Evolutionary conservation across 805 yeast species (phyloP), one percentile per base, ranked within the genome.

Genomic region (Lipomyces yamanashiensis): DNA sequence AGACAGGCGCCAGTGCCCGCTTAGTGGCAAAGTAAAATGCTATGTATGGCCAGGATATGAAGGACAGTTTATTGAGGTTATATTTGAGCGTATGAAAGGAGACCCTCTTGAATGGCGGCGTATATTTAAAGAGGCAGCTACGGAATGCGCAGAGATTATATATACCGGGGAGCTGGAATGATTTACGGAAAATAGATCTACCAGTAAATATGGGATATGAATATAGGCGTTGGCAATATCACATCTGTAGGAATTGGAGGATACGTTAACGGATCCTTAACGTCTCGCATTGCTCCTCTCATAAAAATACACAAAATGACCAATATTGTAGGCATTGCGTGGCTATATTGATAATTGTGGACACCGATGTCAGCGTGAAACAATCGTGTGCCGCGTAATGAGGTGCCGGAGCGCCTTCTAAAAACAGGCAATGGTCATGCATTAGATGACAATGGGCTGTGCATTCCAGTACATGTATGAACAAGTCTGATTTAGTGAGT

Each of bases 101-200:
- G 91, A 87, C 74, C 91, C 92, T 0, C 72, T 87, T 47, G 92
- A 87, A 72, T 87, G 92, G 92, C 79, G 92, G 74, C 75, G 85
- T 15, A 75, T 87, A 19, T 87, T 88, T 75, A 85, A 85, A 70
- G 79, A 80, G 53, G 78, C 85, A 37, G 82, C 87, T 0, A 73
- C 83, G 10, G 71, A 81, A n/a, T 85, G 88, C 68, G 56, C 48
- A 33, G 72, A 67, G 23, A 51, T 69, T n/a, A 52, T 70, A 7
- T 59, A 54, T 43, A 54, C 63, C 8, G 59, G 59, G 7, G 59
- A 56, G 34, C 33, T 55, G 34, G 52, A 55, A 19, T 53, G 39
- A 33, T 28, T 28, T 9, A 47, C 13, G n/a, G 15, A 15, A 28
- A 19, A 43, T n/a, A 15, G 2, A 43, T 43, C 10, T 15, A 10